Evolutionary conservation across 495 filamentous ascomycete genomes (phyloP).

Genomic region (Talaromyces adpressus): DNA sequence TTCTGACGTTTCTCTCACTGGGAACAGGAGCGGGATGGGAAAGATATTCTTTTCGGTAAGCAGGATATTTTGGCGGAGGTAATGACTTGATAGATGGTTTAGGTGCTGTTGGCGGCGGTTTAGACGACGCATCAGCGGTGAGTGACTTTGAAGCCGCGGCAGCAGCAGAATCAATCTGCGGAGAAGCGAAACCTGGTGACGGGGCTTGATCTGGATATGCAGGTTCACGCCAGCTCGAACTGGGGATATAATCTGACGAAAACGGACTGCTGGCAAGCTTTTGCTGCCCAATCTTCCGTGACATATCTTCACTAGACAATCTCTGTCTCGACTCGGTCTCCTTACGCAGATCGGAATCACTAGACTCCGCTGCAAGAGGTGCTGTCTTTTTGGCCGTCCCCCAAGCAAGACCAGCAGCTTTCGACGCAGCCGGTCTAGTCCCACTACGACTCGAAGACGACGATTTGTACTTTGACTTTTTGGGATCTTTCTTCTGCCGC

Average conservation of each 20-base stretch:
- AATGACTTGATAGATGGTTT: conserved; percentile 1
- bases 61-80: not conserved
- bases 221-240: conserved; percentile 12
- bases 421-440: conserved; percentile 56
- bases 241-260: conserved; percentile 7
- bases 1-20: not conserved
- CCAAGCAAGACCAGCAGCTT: conserved; percentile 87
- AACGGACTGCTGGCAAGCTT: not conserved
- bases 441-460: conserved; percentile 14
- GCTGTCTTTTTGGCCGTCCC: conserved; percentile 12
- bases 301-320: not conserved
- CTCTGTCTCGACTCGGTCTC: not conserved
- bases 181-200: not conserved
- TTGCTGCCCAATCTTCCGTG: not conserved
- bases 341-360: conserved; percentile 7
- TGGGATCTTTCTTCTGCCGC: conserved; percentile 55
- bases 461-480: conserved; percentile 36
- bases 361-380: not conserved
- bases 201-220: conserved; percentile 7
- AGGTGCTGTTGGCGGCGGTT: not conserved
- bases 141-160: conserved; percentile 2
- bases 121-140: not conserved
- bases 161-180: not conserved
- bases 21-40: not conserved
- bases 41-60: conserved; percentile 8